phyloP scores from a whole-genome alignment of 768 basidiomycete genomes.

The Boletus edulis region DNA sequence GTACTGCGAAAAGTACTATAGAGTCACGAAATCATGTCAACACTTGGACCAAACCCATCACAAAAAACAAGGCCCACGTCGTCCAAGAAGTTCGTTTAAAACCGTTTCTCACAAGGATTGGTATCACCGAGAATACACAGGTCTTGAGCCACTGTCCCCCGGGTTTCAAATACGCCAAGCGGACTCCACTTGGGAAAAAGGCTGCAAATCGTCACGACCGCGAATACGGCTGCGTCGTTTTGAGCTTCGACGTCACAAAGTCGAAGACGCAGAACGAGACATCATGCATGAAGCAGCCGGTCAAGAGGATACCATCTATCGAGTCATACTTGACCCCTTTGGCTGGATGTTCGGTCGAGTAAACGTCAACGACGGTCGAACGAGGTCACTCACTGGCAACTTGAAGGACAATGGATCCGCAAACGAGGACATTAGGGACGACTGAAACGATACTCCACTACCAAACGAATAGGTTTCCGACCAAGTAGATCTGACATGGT shows the following conservation, averaged over 20 bases:
- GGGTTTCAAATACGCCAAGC: conserved; percentile 70
- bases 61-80: conserved; percentile 43
- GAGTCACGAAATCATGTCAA: neutral
- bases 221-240: conserved; percentile 68
- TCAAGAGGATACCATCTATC: conserved; percentile 86
- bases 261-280: conserved; percentile 95
- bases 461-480: conserved; percentile 96
- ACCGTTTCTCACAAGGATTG: conserved; percentile 49
- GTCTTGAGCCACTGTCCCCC: conserved; percentile 94
- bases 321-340: conserved; percentile 90
- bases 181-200: conserved; percentile 73
- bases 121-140: conserved; percentile 51
- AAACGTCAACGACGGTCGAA: neutral
- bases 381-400: conserved; percentile 74
- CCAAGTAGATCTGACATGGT: conserved; percentile 92
- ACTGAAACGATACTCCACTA: conserved; percentile 78
- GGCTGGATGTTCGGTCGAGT: conserved; percentile 41
- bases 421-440: conserved; percentile 60
- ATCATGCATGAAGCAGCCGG: conserved; percentile 93
- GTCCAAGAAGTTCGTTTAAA: conserved; percentile 37
- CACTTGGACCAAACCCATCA: neutral
- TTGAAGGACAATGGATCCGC: conserved; percentile 59
- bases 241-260: conserved; percentile 75
- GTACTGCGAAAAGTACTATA: no score
- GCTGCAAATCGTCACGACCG: conserved; percentile 72